These are phyloP conservation scores for Schoenoplectus tabernaemontani DNA, from an alignment of 202 grass and related monocot genomes.

Conservation along the genomic window DNA sequence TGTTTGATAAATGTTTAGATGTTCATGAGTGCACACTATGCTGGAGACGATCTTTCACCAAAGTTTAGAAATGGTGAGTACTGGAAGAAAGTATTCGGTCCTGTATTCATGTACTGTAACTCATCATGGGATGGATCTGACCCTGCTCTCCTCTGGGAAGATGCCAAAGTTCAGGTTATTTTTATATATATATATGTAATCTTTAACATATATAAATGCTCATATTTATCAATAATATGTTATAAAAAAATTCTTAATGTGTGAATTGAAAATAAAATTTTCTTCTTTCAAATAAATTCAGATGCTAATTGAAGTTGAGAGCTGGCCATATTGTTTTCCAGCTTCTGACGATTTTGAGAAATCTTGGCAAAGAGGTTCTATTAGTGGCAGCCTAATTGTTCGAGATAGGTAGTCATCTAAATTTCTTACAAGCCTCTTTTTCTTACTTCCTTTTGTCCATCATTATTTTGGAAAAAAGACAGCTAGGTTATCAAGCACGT, in stretches of 20 bases:
- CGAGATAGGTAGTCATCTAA: slow-evolving; percentile 44
- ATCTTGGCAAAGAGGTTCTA: slow-evolving; percentile 52
- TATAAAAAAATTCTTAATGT: not conserved
- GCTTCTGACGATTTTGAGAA: slow-evolving; percentile 87
- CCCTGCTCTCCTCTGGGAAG: slow-evolving; percentile 68
- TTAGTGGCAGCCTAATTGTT: slow-evolving; percentile 64
- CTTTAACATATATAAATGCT: slow-evolving; percentile 1
- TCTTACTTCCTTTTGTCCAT: not conserved
- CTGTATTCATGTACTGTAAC: slow-evolving; percentile 88
- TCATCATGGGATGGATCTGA: slow-evolving; percentile 50
- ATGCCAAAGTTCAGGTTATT: slow-evolving; percentile 98
- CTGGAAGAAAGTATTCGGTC: slow-evolving; percentile 95
- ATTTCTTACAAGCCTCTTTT: not conserved
- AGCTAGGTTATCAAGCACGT: not conserved
- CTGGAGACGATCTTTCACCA: slow-evolving; percentile 64
- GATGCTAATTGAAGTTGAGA: slow-evolving; percentile 58
- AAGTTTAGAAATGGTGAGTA: slow-evolving; percentile 83
- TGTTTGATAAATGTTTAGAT: slow-evolving; percentile 39
- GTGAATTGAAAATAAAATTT: not conserved
- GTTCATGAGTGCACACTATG: slow-evolving; percentile 75
- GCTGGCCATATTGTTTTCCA: slow-evolving; percentile 74
- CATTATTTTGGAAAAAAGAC: slow-evolving; percentile 23
- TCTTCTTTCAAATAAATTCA: slow-evolving; percentile 24
- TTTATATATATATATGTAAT: slow-evolving; percentile 22
- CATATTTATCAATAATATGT: not conserved